Conservation (phyloP, 768 basidiomycete species). For the Chalciporus piperatus region DNA sequence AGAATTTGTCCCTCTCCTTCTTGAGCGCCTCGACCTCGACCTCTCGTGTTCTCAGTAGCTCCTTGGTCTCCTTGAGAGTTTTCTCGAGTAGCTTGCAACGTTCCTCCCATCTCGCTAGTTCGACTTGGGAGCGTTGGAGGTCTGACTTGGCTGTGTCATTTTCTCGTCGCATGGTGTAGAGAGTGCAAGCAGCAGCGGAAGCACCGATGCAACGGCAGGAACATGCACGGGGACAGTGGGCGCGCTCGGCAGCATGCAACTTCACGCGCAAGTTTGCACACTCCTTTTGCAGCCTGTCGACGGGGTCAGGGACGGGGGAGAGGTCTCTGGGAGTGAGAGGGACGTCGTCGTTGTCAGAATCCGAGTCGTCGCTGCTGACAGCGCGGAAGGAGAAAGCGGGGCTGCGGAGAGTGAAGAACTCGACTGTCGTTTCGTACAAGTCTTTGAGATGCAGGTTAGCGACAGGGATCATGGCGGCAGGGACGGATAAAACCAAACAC, state of each 20-base stretch:
- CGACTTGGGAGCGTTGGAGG: conserved; percentile 50
- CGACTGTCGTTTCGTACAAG: conserved; percentile 55
- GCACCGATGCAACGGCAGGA: conserved; percentile 32
- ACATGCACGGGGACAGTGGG: conserved; percentile 30
- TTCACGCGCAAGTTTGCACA: conserved; percentile 45
- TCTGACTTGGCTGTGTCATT: conserved; percentile 55
- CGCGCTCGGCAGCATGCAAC: conserved; percentile 36
- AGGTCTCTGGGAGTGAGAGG: conserved; percentile 30
- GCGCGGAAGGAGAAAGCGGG: conserved; percentile 33
- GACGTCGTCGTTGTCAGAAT: conserved; percentile 25
- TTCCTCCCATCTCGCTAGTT: conserved; percentile 57
- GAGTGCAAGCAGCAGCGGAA: conserved; percentile 43
- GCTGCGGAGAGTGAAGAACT: conserved; percentile 52
- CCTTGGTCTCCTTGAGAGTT: conserved; percentile 61
- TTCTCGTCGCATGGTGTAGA: conserved; percentile 47
- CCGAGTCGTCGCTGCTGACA: conserved; percentile 26
- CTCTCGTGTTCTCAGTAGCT: conserved; percentile 56
- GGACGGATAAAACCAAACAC: conserved; percentile 38
- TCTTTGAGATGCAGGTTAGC: conserved; percentile 46
- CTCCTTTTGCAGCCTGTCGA: conserved; percentile 38
- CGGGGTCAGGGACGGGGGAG: conserved; percentile 41
- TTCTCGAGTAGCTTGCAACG: conserved; percentile 61
- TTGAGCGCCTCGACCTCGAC: conserved; percentile 56
- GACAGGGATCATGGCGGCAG: conserved; percentile 41
- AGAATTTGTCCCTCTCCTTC: conserved; percentile 34